Evolutionary conservation across 257 asterid species (phyloP).

Genomic region (Cruciata laevipes): DNA sequence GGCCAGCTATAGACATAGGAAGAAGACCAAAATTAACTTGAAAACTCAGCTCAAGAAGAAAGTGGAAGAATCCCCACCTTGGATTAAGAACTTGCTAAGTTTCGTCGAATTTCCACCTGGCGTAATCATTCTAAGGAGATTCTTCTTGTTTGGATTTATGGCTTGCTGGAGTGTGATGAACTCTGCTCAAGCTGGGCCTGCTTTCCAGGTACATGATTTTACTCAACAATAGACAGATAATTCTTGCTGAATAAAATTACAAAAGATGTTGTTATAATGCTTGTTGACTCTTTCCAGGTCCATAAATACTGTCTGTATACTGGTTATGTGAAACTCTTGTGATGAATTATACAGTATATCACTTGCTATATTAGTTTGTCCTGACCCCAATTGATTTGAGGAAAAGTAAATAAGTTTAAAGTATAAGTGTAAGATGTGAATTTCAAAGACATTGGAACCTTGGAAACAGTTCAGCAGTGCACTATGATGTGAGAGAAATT

Average conservation of each 20-base stretch:
- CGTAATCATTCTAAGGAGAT: slow-evolving; percentile 75
- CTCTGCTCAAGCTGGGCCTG: slow-evolving; percentile 97
- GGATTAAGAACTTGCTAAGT: slow-evolving; percentile 76
- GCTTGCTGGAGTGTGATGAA: slow-evolving; percentile 97
- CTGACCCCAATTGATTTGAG: not conserved
- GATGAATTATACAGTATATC: not conserved
- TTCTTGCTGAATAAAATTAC: not conserved
- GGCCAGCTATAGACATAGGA: slow-evolving; percentile 72
- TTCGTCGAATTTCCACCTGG: slow-evolving; percentile 85
- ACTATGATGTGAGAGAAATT: too few species aligned
- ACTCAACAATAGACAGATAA: not conserved
- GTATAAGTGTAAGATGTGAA: not conserved
- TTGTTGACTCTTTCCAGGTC: too few species aligned
- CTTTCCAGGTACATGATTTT: slow-evolving; percentile 70
- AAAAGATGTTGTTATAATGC: not conserved
- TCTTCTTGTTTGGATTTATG: slow-evolving; percentile 87
- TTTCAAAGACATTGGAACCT: not conserved
- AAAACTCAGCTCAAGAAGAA: slow-evolving; percentile 78
- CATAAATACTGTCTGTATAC: too few species aligned
- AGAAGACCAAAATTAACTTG: slow-evolving; percentile 86
- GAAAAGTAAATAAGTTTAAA: not conserved
- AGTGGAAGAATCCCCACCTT: slow-evolving; percentile 96
- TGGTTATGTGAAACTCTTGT: not conserved
- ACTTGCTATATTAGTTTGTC: not conserved
- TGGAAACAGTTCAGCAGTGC: not conserved